Evolutionary conservation across 2,329 filamentous ascomycete species (phyloP).

Genomic region (Escovopsis sp.): DNA sequence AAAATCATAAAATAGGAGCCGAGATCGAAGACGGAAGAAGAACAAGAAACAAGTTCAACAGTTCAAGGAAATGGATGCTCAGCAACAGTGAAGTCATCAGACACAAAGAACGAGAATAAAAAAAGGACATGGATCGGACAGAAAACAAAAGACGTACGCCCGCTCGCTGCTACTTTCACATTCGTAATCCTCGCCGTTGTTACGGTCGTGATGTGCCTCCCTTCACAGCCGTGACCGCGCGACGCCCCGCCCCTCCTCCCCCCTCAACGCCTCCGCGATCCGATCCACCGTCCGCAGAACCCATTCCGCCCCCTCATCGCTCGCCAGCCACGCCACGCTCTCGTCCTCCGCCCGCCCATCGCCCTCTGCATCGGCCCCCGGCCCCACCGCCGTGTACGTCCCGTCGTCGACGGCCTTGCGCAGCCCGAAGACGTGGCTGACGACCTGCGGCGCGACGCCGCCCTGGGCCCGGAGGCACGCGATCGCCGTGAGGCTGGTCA

Average conservation of each 20-base stretch:
- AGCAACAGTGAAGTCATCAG: too few species aligned
- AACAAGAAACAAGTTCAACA: too few species aligned
- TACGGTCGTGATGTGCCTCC: neutral
- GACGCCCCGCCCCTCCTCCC: slow-evolving; percentile 11
- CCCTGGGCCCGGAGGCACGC: slow-evolving; percentile 64
- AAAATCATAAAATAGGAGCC: too few species aligned
- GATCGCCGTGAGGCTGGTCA: slow-evolving; percentile 61
- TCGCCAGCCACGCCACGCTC: slow-evolving; percentile 23
- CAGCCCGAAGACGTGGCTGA: slow-evolving; percentile 68
- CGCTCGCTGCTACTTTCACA: neutral
- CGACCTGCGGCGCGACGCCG: slow-evolving; percentile 68
- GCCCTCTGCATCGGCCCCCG: slow-evolving; percentile 11
- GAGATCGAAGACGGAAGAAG: too few species aligned
- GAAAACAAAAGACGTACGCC: too few species aligned
- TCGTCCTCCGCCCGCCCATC: slow-evolving; percentile 21
- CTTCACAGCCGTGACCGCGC: slow-evolving; percentile 5
- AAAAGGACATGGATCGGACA: too few species aligned
- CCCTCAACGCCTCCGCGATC: slow-evolving; percentile 30
- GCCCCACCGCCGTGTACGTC: slow-evolving; percentile 21
- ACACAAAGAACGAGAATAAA: too few species aligned
- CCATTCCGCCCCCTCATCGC: slow-evolving; percentile 32
- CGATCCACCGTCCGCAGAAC: slow-evolving; percentile 27
- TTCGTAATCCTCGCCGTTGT: too few species aligned
- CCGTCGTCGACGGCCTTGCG: slow-evolving; percentile 62
- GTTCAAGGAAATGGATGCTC: too few species aligned